Base-by-base conservation (phyloP, 179 eudicot genomes). In the Beta lomatogona region DNA sequence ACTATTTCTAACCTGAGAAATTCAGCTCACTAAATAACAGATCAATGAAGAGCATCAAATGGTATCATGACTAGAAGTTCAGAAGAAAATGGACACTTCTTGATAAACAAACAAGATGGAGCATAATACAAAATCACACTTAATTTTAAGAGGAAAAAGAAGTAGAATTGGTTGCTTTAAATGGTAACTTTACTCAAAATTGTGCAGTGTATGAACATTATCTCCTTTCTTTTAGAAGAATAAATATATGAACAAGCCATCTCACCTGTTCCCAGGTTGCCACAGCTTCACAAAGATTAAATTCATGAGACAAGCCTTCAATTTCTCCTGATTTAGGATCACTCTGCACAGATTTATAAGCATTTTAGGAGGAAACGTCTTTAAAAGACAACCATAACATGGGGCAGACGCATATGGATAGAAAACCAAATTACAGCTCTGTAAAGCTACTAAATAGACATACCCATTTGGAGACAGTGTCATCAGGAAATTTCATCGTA, bases 241-340 rank as follows among this genome's bases (percentile, higher is more conserved):
- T 5, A 3, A 73, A 36, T 60, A 48, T 21, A 44, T 19, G 9
- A 70, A 77, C 18, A 36, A 75, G 73, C 50, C 8, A 78, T 52
- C 88, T 85, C 79, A 96, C 99, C 96, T 92, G 96, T 82, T 96
- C 98, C 99, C 99, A 96, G 50, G 94, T 96, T 59, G 99, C 96
- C 82, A 96, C 92, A 80, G 99, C 98, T 91, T 96, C 99, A 85
- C 99, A 96, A 70, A 96, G 89, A 82, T 96, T 91, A 53, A 91
- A 89, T 44, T 83, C 90, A 88, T 86, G 95, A 61, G 93, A 87
- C 79, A 93, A 82, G 77, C 97, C 94, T 88, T 96, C 99, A 74
- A 86, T 85, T 87, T 91, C 89, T 78, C 94, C 93, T 46, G 99
- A 88, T 86, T 90, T 91, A 59, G 99, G 97, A 86, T 96, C 99